Conservation (phyloP, 2,329 filamentous ascomycete species). For the Penicillium brevicompactum region DNA sequence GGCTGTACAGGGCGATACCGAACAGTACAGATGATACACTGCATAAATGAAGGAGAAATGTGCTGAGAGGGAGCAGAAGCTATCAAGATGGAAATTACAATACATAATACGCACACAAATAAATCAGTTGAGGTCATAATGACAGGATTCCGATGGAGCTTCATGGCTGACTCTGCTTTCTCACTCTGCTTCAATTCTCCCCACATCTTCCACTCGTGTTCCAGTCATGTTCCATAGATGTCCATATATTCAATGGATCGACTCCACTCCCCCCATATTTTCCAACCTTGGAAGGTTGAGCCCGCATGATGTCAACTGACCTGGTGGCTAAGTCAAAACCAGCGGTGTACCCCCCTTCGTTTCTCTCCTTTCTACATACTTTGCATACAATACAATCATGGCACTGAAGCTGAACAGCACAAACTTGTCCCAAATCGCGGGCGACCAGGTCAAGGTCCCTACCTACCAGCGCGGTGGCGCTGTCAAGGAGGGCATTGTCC, state of each 20-base stretch:
- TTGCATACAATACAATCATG: neutral
- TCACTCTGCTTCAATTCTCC: neutral
- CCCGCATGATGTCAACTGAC: neutral
- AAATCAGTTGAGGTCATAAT: neutral
- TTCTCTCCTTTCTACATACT: neutral
- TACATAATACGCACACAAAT: neutral
- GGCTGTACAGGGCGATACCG: neutral
- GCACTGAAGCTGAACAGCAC: constrained; percentile 42
- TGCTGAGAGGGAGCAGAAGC: neutral
- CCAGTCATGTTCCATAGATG: neutral
- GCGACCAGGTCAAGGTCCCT: constrained; percentile 40
- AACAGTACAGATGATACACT: neutral
- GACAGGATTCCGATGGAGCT: neutral
- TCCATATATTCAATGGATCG: neutral
- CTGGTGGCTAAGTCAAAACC: neutral
- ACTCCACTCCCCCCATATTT: neutral
- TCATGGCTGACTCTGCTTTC: neutral
- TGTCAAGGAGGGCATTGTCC: constrained; percentile 58
- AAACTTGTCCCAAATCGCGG: constrained; percentile 42
- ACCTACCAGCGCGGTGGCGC: constrained; percentile 47
- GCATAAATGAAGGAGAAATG: neutral
- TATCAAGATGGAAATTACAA: neutral
- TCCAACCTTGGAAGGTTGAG: neutral
- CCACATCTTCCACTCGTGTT: neutral
- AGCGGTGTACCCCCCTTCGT: neutral